Percentiles rank a stretch among this genome's conserved stretches.
phyloP scores from a whole-genome alignment of 306 rosid species.

The Prunus dulcis region DNA sequence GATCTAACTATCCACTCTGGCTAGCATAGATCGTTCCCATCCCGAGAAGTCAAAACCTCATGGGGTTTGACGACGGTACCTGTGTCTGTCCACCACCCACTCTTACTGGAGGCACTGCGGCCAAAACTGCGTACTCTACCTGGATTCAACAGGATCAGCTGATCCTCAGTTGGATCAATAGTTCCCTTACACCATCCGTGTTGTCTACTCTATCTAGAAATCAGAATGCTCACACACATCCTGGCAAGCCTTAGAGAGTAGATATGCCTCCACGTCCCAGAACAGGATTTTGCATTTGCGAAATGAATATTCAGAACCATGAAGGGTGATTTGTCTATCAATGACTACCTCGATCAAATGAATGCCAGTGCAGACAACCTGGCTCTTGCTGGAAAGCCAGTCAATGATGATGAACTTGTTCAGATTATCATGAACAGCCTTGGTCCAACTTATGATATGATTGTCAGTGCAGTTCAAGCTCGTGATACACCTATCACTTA shows the following conservation, averaged over 20 bases:
- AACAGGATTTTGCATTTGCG: background rate
- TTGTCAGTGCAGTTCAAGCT: background rate
- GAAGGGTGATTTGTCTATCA: background rate
- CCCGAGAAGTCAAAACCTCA: no score
- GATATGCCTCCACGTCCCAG: background rate
- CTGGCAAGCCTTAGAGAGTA: background rate
- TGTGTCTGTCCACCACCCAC: no score
- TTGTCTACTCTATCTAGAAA: no score
- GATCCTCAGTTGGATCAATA: no score
- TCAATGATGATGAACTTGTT: background rate
- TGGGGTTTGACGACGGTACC: background rate
- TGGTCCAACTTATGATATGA: background rate
- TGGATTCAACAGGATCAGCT: background rate
- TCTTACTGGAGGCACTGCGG: accelerated
- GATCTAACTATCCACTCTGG: no score
- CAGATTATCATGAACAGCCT: background rate
- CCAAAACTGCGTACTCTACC: accelerated
- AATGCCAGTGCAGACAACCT: background rate
- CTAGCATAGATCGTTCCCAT: no score
- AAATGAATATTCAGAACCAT: background rate
- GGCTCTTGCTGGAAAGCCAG: background rate
- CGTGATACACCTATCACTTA: background rate
- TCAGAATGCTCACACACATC: background rate
- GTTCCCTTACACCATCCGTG: no score
- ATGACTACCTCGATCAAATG: background rate